Conservation (phyloP, 257 asterid genomes). For the Solanum virginianum region DNA sequence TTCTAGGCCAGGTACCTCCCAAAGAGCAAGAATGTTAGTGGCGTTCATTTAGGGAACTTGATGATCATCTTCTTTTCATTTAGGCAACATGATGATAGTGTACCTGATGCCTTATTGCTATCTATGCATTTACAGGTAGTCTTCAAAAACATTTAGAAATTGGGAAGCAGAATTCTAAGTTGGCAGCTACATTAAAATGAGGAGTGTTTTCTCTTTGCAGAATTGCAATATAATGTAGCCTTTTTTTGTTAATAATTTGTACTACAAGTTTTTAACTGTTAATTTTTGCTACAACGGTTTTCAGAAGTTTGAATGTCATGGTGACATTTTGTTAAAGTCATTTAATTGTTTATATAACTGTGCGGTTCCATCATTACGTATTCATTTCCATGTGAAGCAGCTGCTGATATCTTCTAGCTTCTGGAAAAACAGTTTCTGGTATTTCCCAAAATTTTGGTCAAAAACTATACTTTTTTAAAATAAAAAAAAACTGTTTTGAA, state of each 20-base stretch:
- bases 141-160: not conserved
- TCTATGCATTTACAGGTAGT: not conserved
- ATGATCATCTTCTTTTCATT: not conserved
- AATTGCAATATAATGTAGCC: not conserved
- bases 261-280: not conserved
- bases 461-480: too few species aligned
- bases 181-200: not conserved
- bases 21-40: not conserved
- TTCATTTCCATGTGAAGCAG: too few species aligned
- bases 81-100: not conserved
- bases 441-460: too few species aligned
- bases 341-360: too few species aligned
- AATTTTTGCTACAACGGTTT: not conserved
- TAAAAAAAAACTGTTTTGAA: too few species aligned
- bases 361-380: too few species aligned
- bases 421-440: too few species aligned
- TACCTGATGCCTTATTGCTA: not conserved
- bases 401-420: too few species aligned
- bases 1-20: conserved; percentile 47
- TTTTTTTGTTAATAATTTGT: not conserved
- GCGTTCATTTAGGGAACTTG: not conserved
- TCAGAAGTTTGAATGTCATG: not conserved
- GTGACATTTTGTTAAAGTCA: not conserved
- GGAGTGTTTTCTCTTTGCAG: not conserved
- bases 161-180: not conserved